A percentile compares a stretch with the other conserved stretches of the same genome.
These are phyloP conservation scores for Peribolospora kevripleyi DNA, from an alignment of 768 basidiomycete genomes.

Conservation along the genomic window DNA sequence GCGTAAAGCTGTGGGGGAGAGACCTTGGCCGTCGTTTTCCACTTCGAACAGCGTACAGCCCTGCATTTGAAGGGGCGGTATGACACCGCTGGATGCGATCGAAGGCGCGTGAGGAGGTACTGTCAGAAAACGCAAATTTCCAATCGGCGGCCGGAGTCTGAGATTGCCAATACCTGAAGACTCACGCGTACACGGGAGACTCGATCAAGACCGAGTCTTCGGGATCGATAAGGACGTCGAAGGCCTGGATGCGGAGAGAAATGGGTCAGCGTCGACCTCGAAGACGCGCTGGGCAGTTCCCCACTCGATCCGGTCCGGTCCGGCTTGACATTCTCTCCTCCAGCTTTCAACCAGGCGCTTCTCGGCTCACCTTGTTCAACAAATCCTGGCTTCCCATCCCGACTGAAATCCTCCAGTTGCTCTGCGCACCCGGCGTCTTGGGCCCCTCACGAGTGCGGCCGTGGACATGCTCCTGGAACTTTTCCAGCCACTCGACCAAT, in stretches of 20 bases:
- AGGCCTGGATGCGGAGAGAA: constrained; percentile 28
- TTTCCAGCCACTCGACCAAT: constrained; percentile 43
- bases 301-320: no score
- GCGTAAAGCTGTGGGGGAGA: constrained; percentile 36
- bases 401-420: constrained; percentile 49
- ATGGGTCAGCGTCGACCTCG: no score
- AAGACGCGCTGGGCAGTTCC: no score
- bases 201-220: constrained; percentile 66
- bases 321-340: neutral
- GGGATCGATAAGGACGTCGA: constrained; percentile 42
- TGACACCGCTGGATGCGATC: constrained; percentile 29
- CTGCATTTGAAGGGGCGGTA: constrained; percentile 22
- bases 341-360: neutral
- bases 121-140: neutral
- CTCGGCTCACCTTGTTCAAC: constrained; percentile 44
- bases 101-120: no score
- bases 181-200: constrained; percentile 38
- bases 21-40: constrained; percentile 47
- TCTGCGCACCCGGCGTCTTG: constrained; percentile 17
- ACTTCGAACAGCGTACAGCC: constrained; percentile 28
- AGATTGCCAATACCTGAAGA: no score
- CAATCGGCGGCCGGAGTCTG: no score
- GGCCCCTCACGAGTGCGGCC: constrained; percentile 22
- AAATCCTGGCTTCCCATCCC: constrained; percentile 75
- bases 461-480: constrained; percentile 47